Percentiles rank a stretch among this genome's conserved stretches.
These are phyloP conservation scores for Zelopaecilomyces penicillatus DNA, from an alignment of 2,329 filamentous ascomycete species.

Conservation along the genomic window DNA sequence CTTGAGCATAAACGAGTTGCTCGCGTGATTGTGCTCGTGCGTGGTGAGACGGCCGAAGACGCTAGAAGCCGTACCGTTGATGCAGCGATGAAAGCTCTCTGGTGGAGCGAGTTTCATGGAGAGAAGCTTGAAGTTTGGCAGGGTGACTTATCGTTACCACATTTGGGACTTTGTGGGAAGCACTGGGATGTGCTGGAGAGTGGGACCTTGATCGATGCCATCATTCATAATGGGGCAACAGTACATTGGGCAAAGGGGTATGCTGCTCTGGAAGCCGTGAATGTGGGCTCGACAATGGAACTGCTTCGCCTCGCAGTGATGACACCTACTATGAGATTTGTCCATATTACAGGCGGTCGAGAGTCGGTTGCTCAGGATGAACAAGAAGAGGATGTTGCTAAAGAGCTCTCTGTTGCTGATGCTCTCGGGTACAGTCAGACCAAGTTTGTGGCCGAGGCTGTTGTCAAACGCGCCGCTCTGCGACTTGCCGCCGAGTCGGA, in stretches of 20 bases:
- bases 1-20: background rate
- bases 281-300: conserved; percentile 7
- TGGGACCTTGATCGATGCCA: background rate
- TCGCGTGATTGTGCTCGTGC: background rate
- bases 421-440: conserved; percentile 14
- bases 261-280: conserved; percentile 6
- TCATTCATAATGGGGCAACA: conserved; percentile 11
- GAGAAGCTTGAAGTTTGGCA: background rate
- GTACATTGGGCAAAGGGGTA: conserved; percentile 9
- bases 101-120: background rate
- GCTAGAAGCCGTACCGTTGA: background rate
- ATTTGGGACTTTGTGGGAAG: background rate
- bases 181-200: background rate
- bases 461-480: conserved; percentile 11
- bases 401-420: conserved; percentile 1
- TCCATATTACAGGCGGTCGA: background rate
- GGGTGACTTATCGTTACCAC: background rate
- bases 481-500: conserved; percentile 1
- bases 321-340: too few species aligned
- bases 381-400: conserved; percentile 3
- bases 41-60: background rate
- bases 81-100: background rate
- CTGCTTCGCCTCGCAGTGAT: conserved; percentile 4
- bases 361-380: background rate
- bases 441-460: conserved; percentile 15